Evolutionary conservation across 768 basidiomycete genomes (phyloP), one percentile per base, ranked within the genome.

Genomic region (Trametes meyenii): DNA sequence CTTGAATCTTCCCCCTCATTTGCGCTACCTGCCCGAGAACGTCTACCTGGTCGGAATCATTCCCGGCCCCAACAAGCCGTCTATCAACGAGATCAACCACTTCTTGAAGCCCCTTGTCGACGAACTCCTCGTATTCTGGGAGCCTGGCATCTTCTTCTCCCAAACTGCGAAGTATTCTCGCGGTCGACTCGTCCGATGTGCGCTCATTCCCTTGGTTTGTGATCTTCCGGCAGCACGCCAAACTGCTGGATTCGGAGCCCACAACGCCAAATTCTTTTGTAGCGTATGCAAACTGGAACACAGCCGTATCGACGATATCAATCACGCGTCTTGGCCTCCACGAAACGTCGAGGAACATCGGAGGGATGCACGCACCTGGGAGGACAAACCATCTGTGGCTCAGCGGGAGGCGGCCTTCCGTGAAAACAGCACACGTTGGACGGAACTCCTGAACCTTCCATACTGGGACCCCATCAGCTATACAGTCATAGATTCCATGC

Each of bases 21-120:
- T 67, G 2, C 65, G 67, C 11, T 68, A 56, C 46, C 50, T 60
- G 48, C 23, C 62, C 58, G 66, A 67, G 50, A 79, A 81, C 51
- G 72, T 81, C 64, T 81, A 69, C 58, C 67, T 81, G 0, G 76
- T 73, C 1, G 78, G 77, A 0, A 57, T 81, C 53, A 76, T 80
- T n/a, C 77, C 78, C 2, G 78, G 80, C 0, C 81, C 80, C 0
- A 60, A 68, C 0, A 70, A 76, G 50, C 78, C 80, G 1, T 70
- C 69, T 1, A 50, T 73, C 0, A 55, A 72, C 0, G 56, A 75
- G 36, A 61, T 79, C 16, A 80, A 81, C 45, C 77, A 79, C 50
- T 67, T 76, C 39, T 63, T 83, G 5, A 17, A 35, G 0, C 76
- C 73, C 1, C 69, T 81, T 11, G 71, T 81, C 6, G 69, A 76